Conservation (phyloP, 2,329 filamentous ascomycete species). For the Catunica adiposa region DNA sequence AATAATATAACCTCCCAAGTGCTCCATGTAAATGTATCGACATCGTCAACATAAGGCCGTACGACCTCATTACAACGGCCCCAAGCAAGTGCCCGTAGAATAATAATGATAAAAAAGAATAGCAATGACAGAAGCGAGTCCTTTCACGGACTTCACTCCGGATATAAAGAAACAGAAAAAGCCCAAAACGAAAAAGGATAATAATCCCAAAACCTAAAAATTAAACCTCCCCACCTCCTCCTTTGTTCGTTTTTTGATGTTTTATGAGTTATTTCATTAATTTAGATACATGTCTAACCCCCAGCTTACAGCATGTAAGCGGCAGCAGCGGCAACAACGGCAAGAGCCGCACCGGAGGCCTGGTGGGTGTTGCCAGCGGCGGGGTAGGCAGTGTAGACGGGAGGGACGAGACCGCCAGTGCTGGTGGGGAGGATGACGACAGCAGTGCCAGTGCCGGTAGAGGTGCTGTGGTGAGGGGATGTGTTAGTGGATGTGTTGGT, state of each 20-base stretch:
- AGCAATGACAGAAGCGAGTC: neutral
- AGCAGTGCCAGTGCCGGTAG: neutral
- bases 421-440: neutral
- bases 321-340: constrained; percentile 9
- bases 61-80: too few species aligned
- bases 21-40: constrained; percentile 5
- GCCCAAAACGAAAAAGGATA: neutral
- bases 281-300: neutral
- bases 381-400: constrained; percentile 14
- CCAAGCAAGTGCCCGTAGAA: neutral
- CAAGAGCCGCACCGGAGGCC: constrained; percentile 12
- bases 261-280: neutral
- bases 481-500: neutral
- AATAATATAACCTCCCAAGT: constrained; percentile 1
- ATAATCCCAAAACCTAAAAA: too few species aligned
- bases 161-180: neutral
- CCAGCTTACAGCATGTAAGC: constrained; percentile 12
- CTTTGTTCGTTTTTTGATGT: neutral
- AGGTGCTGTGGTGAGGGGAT: neutral
- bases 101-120: neutral
- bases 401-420: neutral
- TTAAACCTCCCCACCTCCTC: neutral
- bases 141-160: neutral
- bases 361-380: constrained; percentile 10
- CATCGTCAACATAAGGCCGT: too few species aligned